Evolutionary conservation across 257 asterid species (phyloP), one percentile per base, ranked within the genome.

Genomic region (Galeopsis tetrahit): DNA sequence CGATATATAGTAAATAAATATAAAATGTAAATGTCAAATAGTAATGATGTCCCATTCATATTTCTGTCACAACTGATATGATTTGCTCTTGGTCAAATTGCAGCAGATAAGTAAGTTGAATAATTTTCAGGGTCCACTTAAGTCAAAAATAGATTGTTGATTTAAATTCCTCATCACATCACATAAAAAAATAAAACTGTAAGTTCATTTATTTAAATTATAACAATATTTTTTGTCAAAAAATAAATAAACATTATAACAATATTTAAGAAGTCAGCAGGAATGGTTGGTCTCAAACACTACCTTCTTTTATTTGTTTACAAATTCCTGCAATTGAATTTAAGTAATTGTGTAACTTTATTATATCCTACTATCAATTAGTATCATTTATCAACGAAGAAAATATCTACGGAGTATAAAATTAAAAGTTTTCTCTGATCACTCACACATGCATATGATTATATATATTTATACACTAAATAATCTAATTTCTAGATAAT

Each of bases 61-160:
- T 77, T 66, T 59, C 32, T 59, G 63, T 51, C 75, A 68, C 75
- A 10, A 46, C n/a, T 14, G 58, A n/a, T 21, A 73, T 73, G 75
- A 68, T 73, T 61, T 78, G 68, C 1, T 1, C 13, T n/a, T 62
- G 68, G 82, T 73, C 82, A 78, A 72, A 61, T 14, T 78, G 59
- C 9, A 33, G 17, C 31, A 62, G 69, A 67, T 61, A 68, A 34
- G 28, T 28, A 42, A 13, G 39, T 39, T 36, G 53, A 55, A 78
- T 68, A 46, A 69, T 63, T 67, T 67, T n/a, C 1, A 78, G 69
- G 82, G 82, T 74, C 82, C 79, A 78, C 69, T 63, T 13, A 42
- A 74, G 76, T 78, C 79, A 73, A 78, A 63, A 7, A 14, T 49
- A 39, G 49, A 66, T 66, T 66, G 63, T 38, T 63, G 21, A 28